A percentile compares a stretch with the other conserved stretches of the same genome.
Evolutionary conservation across 2,329 filamentous ascomycete species (phyloP).

Genomic region (Cordyceps cicadae): DNA sequence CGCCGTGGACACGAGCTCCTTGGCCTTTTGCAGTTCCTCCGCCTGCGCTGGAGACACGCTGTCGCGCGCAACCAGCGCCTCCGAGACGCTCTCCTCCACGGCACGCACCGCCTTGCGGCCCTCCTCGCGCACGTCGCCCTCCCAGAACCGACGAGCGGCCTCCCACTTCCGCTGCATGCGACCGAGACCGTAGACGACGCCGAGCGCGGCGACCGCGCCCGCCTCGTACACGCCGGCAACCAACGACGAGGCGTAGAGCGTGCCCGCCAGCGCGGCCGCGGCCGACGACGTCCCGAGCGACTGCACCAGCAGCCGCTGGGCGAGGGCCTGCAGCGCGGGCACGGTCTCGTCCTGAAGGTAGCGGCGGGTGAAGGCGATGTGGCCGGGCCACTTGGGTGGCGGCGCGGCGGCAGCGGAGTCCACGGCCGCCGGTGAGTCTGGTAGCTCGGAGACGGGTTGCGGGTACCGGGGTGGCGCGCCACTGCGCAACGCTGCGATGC

Average conservation of each 20-base stretch:
- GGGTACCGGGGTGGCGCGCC: constrained; percentile 22
- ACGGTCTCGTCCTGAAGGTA: constrained; percentile 59
- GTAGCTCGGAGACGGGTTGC: constrained; percentile 24
- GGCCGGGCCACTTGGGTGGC: constrained; percentile 57
- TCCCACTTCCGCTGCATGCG: constrained; percentile 58
- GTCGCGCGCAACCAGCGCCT: constrained; percentile 32
- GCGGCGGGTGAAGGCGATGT: constrained; percentile 63
- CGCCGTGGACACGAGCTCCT: constrained; percentile 40
- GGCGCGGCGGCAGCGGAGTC: constrained; percentile 8
- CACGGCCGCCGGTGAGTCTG: background rate
- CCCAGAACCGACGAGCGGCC: constrained; percentile 51
- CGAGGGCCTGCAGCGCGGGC: constrained; percentile 62
- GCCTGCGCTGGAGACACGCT: constrained; percentile 17
- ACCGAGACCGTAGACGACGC: constrained; percentile 49
- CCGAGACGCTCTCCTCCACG: constrained; percentile 44
- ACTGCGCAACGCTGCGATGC: constrained; percentile 48
- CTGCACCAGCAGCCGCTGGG: constrained; percentile 66
- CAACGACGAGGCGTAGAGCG: constrained; percentile 49
- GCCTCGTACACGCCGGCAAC: constrained; percentile 51
- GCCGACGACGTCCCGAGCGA: constrained; percentile 65
- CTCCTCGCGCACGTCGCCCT: constrained; percentile 58
- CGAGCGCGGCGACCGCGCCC: constrained; percentile 52
- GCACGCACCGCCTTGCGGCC: constrained; percentile 54
- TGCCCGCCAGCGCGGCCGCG: constrained; percentile 43
- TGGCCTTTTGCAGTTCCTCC: constrained; percentile 31